Base-by-base conservation (phyloP, 768 basidiomycete genomes). In the Psilocybe tampanensis region DNA sequence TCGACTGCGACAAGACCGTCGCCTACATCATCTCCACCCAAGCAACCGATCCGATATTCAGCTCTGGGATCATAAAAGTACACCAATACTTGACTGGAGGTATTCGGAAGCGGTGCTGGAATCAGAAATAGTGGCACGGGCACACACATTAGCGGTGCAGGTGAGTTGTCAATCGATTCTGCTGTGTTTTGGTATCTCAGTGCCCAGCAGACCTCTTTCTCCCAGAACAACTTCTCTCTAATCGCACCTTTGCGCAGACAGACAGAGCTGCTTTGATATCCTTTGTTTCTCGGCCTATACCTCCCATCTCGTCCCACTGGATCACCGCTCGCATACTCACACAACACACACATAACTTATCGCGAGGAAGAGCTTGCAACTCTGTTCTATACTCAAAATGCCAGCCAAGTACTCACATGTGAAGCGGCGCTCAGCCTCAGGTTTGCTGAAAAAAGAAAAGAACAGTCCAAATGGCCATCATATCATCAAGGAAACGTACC, bases 401-500 rank as follows among this genome's bases (percentile, higher is more conserved):
- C 85, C 87, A 17, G 81, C 86, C 32, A 88, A 88, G 65, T 88
- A 88, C 71, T 88, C 86, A 22, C 86, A 89, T 71, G 82, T 86
- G n/a, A 88, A 87, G 76, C 88, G 87, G 66, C 72, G 84, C 45
- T 73, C 83, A 7, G 75, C 77, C 0, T 74, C 78, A 7, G 78
- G 82, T 15, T 67, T 77, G 13, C 73, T 78, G 65, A 81, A 79
- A 65, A 86, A 82, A 63, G 66, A 67, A 45, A 71, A 68, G 44
- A 67, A 70, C 50, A 66, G 70, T 19, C 60, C 69, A 26, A 70
- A 71, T 59, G 67, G 66, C 8, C 68, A 72, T 43, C 70, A 69
- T 44, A 61, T 69, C 53, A 62, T 67, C 61, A 74, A 73, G 49
- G 69, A 72, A 43, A 66, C 65, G 29, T 70, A 73, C 39, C 65